Base-by-base conservation (phyloP, 768 basidiomycete genomes). In the Suillus brevipes region DNA sequence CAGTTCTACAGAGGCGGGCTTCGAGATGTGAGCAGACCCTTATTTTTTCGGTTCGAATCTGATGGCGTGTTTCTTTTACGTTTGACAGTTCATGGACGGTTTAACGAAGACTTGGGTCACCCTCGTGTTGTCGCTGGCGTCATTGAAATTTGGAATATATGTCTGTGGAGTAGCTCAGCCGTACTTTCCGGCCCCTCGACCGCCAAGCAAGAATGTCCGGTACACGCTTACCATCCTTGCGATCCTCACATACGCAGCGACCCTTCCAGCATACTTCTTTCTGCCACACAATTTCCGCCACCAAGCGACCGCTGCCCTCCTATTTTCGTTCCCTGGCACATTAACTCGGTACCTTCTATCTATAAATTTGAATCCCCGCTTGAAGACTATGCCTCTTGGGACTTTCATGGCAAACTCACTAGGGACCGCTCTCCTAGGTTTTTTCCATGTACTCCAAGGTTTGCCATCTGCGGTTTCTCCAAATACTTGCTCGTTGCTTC, bases 281-380 rank as follows among this genome's bases (percentile, higher is more conserved):
- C 83, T 94, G 63, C 84, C 93, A 12, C 73, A 79, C 25, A 73
- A 74, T 56, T 94, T 85, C 80, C 90, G 96, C 28, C 88, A 89
- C 64, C 82, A 89, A 73, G 93, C 89, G 31, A 93, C 92, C 34
- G 90, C 97, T 61, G 90, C 97, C 16, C 83, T 99, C 37, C 78
- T 98, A 18, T 94, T 98, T 75, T 87, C 90, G 18, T 97, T 90
- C 70, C 94, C 95, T 18, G 97, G 97, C 28, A 86, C 94, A 5
- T 82, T 97, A 64, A 85, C 90, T 10, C 90, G 97, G 65, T 98
- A 94, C 74, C 65, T 88, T 18, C 82, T 99, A 34, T 89, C 94
- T 38, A 79, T 87, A 62, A 70, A 77, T 57, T 83, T 98, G 66
- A 99, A 98, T 75, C 78, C 83, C 18, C 80, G 84, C 64, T 68